A percentile compares a stretch with the other conserved stretches of the same genome.
Evolutionary conservation across 495 filamentous ascomycete species (phyloP).

Genomic region (Penicillium taxi): DNA sequence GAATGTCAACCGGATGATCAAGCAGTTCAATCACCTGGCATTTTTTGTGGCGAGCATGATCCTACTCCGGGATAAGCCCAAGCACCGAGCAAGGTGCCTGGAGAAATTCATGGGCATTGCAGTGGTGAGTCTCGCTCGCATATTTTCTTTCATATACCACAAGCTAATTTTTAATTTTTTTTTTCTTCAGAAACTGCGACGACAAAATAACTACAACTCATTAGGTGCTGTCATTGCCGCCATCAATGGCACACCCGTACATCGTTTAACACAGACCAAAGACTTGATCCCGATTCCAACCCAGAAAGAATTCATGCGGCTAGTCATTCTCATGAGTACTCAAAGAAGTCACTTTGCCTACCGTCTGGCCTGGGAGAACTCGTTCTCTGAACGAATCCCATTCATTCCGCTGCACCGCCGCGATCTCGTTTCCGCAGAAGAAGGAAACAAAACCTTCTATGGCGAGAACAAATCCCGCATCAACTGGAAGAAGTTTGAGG

Average conservation of each 20-base stretch:
- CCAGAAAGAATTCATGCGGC: slow-evolving; percentile 75
- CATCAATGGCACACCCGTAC: slow-evolving; percentile 79
- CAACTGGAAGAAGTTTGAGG: slow-evolving; percentile 98
- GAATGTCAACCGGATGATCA: slow-evolving; percentile 88
- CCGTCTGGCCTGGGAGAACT: slow-evolving; percentile 93
- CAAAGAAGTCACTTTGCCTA: slow-evolving; percentile 90
- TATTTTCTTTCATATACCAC: not conserved
- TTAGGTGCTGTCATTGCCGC: slow-evolving; percentile 89
- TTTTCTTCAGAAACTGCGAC: slow-evolving; percentile 57
- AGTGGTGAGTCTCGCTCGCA: slow-evolving; percentile 29
- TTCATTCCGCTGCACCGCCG: slow-evolving; percentile 87
- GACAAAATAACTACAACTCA: slow-evolving; percentile 94
- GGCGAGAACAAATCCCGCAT: slow-evolving; percentile 66
- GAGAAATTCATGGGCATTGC: slow-evolving; percentile 93
- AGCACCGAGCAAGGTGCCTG: slow-evolving; percentile 80
- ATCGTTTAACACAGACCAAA: slow-evolving; percentile 75
- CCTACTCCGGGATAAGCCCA: slow-evolving; percentile 88
- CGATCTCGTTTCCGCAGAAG: slow-evolving; percentile 84
- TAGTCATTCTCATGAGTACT: slow-evolving; percentile 87
- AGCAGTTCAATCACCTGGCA: slow-evolving; percentile 92
- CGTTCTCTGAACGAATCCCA: slow-evolving; percentile 78
- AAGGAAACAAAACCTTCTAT: slow-evolving; percentile 84
- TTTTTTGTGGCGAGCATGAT: slow-evolving; percentile 88
- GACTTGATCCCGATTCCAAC: slow-evolving; percentile 61
- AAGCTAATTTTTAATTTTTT: not conserved